These are phyloP conservation scores for Bolboschoenus planiculmis DNA, from an alignment of 176 grass and related monocot species.

Conservation along the genomic window DNA sequence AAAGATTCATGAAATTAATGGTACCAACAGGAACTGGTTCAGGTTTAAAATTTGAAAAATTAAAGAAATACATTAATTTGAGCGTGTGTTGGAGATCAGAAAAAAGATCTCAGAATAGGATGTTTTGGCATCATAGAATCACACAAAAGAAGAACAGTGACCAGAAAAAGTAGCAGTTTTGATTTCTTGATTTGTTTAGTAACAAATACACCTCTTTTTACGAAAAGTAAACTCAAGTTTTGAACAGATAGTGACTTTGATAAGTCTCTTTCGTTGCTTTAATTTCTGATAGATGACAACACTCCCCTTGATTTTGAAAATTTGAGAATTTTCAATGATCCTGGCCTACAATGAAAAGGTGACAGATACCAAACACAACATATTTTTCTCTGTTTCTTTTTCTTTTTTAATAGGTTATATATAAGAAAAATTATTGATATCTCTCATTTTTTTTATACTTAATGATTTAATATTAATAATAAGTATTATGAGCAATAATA, in stretches of 20 bases:
- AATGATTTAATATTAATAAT: no score
- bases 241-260: conserved; percentile 6
- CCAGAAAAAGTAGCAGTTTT: neutral
- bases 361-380: conserved; percentile 24
- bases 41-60: conserved; percentile 3
- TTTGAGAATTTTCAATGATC: conserved; percentile 17
- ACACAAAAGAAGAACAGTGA: conserved; percentile 14
- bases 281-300: conserved; percentile 6
- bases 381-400: neutral
- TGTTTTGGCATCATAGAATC: conserved; percentile 22
- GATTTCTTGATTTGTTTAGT: neutral
- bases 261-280: conserved; percentile 23
- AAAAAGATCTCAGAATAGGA: neutral
- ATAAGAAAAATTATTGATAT: no score
- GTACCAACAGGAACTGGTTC: neutral
- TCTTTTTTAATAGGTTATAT: neutral
- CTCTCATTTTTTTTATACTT: no score
- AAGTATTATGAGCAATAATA: no score
- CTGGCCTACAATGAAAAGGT: conserved; percentile 26
- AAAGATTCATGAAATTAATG: neutral
- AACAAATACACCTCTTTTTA: neutral
- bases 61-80: neutral
- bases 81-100: neutral
- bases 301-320: conserved; percentile 7
- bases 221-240: conserved; percentile 1